phyloP scores from a whole-genome alignment of 2,329 filamentous ascomycete genomes.

The Cladophialophora immunda region DNA sequence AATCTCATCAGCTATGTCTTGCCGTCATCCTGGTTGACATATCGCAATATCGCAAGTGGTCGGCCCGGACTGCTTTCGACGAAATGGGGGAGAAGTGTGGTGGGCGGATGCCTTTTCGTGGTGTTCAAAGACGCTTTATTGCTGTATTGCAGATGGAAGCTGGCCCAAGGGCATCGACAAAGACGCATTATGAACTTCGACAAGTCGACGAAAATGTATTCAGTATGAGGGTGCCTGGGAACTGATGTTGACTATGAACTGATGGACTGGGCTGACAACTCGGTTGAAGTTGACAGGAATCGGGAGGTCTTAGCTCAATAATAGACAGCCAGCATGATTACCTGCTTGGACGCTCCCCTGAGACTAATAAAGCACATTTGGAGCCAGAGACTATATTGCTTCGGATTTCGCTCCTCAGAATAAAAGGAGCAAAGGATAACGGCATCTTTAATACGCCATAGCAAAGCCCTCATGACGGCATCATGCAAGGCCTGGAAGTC shows the following conservation, averaged over 20 bases:
- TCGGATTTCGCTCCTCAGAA: not conserved
- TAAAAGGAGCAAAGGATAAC: too few relatives aligned
- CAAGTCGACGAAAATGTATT: conserved; percentile 49
- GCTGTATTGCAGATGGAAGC: conserved; percentile 64
- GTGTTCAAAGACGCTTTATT: conserved; percentile 76
- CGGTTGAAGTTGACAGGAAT: conserved; percentile 6
- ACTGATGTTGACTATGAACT: not conserved
- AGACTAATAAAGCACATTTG: not conserved
- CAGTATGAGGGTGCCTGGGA: conserved; percentile 11
- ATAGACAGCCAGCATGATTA: conserved; percentile 20
- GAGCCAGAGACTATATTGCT: not conserved
- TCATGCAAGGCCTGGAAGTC: conserved; percentile 10
- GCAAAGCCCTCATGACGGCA: not conserved
- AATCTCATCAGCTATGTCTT: conserved; percentile 74
- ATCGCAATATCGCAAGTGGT: conserved; percentile 49
- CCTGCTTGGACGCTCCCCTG: not conserved
- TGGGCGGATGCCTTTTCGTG: conserved; percentile 88
- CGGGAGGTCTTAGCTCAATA: conserved; percentile 16
- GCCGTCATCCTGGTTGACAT: conserved; percentile 72
- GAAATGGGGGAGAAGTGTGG: conserved; percentile 86
- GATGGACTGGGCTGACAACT: not conserved
- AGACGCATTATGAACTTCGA: conserved; percentile 59
- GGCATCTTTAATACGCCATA: too few relatives aligned
- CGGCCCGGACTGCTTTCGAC: conserved; percentile 77
- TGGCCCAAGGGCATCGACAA: conserved; percentile 57